Conservation (phyloP, 805 yeast species). For the Metschnikowia peoriensis region DNA sequence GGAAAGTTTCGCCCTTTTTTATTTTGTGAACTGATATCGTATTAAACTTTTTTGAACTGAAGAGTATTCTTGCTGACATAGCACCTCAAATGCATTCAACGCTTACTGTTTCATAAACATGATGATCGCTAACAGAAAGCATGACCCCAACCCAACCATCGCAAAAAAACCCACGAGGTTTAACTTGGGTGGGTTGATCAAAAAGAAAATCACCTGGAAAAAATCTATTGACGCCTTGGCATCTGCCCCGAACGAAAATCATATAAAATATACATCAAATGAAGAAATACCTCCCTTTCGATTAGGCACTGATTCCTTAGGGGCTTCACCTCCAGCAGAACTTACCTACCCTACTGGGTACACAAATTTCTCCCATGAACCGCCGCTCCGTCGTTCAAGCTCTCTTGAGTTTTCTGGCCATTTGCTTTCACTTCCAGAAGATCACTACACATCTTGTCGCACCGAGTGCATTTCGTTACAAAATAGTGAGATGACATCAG, state of each 20-base stretch:
- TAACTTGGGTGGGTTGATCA: constrained; percentile 20
- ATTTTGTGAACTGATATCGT: background rate
- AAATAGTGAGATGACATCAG: constrained; percentile 39
- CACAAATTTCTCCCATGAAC: background rate
- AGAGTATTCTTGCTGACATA: too few species aligned
- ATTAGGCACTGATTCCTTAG: background rate
- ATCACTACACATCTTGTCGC: constrained; percentile 28
- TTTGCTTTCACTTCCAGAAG: background rate
- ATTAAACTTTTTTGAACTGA: background rate
- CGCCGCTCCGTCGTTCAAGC: constrained; percentile 3
- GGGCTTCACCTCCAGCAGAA: background rate
- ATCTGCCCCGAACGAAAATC: constrained; percentile 7
- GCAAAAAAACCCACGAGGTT: constrained; percentile 13
- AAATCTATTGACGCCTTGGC: constrained; percentile 15
- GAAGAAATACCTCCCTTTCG: background rate
- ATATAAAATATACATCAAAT: constrained; percentile 3
- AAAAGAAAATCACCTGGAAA: constrained; percentile 18
- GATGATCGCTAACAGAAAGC: constrained; percentile 18
- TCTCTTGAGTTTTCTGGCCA: constrained; percentile 1
- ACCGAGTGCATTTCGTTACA: constrained; percentile 38
- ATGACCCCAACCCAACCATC: constrained; percentile 10
- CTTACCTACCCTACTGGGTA: constrained; percentile 1
- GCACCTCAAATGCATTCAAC: background rate
- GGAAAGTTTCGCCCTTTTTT: background rate
- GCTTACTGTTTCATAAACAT: constrained; percentile 2